A percentile compares a stretch with the other conserved stretches of the same genome.
phyloP scores from a whole-genome alignment of 1,284 basidiomycete species.

The Prillingera fragicola region DNA sequence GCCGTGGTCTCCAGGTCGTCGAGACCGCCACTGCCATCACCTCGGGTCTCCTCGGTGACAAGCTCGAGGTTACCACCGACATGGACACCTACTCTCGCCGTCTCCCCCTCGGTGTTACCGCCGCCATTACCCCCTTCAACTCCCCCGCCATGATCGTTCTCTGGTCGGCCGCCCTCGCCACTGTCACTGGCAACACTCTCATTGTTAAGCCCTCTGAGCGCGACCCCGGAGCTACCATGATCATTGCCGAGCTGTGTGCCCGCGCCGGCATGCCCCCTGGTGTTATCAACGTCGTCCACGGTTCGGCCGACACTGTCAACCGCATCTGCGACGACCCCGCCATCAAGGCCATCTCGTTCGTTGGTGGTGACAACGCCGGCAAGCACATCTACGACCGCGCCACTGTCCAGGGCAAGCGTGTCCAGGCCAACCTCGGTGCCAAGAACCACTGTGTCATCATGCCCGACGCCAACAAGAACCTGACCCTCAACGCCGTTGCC shows the following conservation, averaged over 20 bases:
- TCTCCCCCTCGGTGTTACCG: constrained; percentile 60
- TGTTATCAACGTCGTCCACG: constrained; percentile 79
- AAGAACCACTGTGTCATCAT: constrained; percentile 95
- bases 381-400: constrained; percentile 83
- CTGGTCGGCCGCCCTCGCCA: constrained; percentile 76
- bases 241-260: constrained; percentile 89
- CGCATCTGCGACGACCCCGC: constrained; percentile 85
- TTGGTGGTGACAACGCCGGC: constrained; percentile 91
- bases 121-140: constrained; percentile 69
- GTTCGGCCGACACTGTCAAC: constrained; percentile 82
- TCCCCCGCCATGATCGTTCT: constrained; percentile 88
- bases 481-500: constrained; percentile 84
- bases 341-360: constrained; percentile 93
- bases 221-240: constrained; percentile 94
- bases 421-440: constrained; percentile 86
- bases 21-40: constrained; percentile 82
- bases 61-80: constrained; percentile 90
- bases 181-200: constrained; percentile 69
- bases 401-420: constrained; percentile 67
- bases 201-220: constrained; percentile 94
- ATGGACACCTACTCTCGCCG: constrained; percentile 74
- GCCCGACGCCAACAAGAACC: constrained; percentile 95
- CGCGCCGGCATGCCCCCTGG: constrained; percentile 67
- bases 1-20: constrained; percentile 82
- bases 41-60: constrained; percentile 76